phyloP scores from a whole-genome alignment of 306 rosid genomes.

The Heteromeles arbutifolia region DNA sequence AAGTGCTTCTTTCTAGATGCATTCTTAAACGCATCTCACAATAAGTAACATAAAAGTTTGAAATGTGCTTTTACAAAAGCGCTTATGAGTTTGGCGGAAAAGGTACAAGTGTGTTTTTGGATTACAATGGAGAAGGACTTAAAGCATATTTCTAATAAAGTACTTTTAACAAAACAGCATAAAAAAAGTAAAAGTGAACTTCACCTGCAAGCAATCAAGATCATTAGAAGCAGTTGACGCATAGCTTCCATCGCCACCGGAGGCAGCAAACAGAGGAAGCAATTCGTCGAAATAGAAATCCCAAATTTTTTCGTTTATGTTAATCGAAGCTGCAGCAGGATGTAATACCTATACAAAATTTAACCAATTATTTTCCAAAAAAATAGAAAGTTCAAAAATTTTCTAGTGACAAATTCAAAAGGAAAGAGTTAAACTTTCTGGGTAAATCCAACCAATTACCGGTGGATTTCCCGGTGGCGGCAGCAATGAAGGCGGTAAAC shows the following conservation, averaged over 20 bases:
- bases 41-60: not conserved
- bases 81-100: no score
- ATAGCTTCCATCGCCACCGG: slow-evolving; percentile 82
- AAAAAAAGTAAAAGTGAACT: not conserved
- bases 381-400: not conserved
- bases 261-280: slow-evolving; percentile 52
- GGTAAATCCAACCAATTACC: slow-evolving; percentile 30
- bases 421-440: not conserved
- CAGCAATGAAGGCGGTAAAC: slow-evolving; percentile 44
- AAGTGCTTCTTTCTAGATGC: not conserved
- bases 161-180: no score
- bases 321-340: slow-evolving; percentile 55
- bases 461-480: slow-evolving; percentile 39
- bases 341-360: slow-evolving; percentile 45
- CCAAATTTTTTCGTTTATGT: slow-evolving; percentile 69
- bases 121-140: not conserved
- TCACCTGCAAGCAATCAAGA: slow-evolving; percentile 82
- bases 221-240: slow-evolving; percentile 82
- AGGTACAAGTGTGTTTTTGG: no score
- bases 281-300: slow-evolving; percentile 50
- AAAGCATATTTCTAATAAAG: no score
- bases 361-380: not conserved
- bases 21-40: not conserved
- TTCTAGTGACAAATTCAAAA: not conserved
- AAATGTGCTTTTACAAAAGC: not conserved